phyloP scores from a whole-genome alignment of 2,329 filamentous ascomycete species.

The Aspergillus uvarum region DNA sequence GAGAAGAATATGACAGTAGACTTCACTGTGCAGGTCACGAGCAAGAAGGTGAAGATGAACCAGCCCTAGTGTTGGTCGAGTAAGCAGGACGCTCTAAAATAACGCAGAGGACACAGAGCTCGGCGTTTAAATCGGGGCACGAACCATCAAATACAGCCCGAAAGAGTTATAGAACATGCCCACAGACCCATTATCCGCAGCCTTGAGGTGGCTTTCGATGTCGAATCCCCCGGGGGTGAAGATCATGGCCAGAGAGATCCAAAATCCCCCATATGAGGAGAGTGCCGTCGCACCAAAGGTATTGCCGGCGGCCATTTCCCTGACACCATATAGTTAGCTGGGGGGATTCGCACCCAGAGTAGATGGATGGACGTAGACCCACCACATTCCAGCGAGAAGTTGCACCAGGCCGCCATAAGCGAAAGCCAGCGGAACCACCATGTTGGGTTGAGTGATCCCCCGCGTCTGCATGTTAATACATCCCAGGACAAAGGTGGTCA shows the following conservation, averaged over 20 bases:
- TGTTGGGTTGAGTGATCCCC: conserved; percentile 57
- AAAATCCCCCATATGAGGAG: conserved; percentile 76
- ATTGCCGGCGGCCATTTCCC: conserved; percentile 77
- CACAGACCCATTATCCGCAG: conserved; percentile 29
- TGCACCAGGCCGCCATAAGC: conserved; percentile 74
- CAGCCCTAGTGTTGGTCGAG: conserved; percentile 51
- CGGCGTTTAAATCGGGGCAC: neutral
- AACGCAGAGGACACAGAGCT: too few relatives aligned
- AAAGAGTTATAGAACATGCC: conserved; percentile 57
- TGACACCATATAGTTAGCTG: conserved; percentile 29
- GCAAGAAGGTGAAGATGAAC: conserved; percentile 76
- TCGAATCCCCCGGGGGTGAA: conserved; percentile 64
- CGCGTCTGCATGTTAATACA: conserved; percentile 66
- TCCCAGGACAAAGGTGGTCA: conserved; percentile 76
- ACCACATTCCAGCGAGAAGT: conserved; percentile 79
- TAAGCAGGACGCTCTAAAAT: neutral
- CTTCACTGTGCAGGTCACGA: conserved; percentile 69
- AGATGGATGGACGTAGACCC: conserved; percentile 20
- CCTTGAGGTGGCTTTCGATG: conserved; percentile 51
- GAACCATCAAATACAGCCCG: conserved; percentile 65
- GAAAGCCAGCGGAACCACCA: conserved; percentile 66
- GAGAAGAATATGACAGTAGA: conserved; percentile 73
- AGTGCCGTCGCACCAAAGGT: conserved; percentile 76
- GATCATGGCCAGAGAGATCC: conserved; percentile 71
- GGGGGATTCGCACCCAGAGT: neutral